Conservation (phyloP, 2,329 filamentous ascomycete genomes). For the Tolypocladium album region DNA sequence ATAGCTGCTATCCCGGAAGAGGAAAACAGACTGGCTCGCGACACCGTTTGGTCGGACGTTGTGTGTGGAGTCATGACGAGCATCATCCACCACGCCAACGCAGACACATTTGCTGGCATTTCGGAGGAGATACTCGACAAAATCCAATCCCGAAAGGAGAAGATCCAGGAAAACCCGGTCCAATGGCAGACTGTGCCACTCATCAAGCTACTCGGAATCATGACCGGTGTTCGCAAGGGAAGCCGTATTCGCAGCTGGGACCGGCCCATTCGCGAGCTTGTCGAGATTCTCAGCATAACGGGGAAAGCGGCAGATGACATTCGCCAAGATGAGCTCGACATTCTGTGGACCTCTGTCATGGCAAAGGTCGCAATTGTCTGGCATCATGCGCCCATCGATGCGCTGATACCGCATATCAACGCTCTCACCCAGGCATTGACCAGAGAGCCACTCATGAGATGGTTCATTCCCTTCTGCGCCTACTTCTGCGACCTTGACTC, state of each 20-base stretch:
- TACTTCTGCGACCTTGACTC: conserved; percentile 65
- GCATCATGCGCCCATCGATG: conserved; percentile 68
- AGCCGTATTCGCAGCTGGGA: conserved; percentile 64
- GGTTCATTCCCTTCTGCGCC: conserved; percentile 80
- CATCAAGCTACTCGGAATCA: conserved; percentile 52
- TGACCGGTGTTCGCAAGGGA: conserved; percentile 74
- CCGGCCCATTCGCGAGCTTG: conserved; percentile 45
- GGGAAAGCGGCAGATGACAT: conserved; percentile 26
- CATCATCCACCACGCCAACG: conserved; percentile 69
- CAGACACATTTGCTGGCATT: conserved; percentile 62
- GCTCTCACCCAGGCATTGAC: conserved; percentile 55
- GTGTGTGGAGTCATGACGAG: conserved; percentile 69
- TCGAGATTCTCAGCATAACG: conserved; percentile 38
- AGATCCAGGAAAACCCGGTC: conserved; percentile 9
- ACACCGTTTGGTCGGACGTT: conserved; percentile 50
- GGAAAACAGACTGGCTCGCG: conserved; percentile 34
- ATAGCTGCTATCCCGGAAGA: conserved; percentile 39
- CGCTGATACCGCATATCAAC: conserved; percentile 59
- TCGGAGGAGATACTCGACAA: conserved; percentile 50
- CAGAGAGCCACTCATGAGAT: conserved; percentile 52
- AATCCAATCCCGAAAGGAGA: conserved; percentile 24
- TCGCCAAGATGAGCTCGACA: conserved; percentile 22
- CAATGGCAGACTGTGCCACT: conserved; percentile 34
- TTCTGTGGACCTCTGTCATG: conserved; percentile 49
- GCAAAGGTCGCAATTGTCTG: conserved; percentile 55